Evolutionary conservation across 495 filamentous ascomycete species (phyloP).

Genomic region (Evansstolkia leycettana): DNA sequence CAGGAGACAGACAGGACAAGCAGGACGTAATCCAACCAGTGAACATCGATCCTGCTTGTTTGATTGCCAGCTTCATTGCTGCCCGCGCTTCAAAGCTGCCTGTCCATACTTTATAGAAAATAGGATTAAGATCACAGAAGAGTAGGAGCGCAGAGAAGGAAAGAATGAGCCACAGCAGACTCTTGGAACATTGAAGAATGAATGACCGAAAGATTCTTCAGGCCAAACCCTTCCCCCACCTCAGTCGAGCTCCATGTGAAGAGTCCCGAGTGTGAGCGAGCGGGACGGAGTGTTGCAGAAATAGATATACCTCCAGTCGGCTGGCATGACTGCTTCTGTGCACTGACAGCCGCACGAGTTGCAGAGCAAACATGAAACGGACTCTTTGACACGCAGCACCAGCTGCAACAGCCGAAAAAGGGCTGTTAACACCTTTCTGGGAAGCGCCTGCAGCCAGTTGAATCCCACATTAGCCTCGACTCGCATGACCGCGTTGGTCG

Average conservation of each 20-base stretch:
- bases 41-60: slow-evolving; percentile 30
- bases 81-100: slow-evolving; percentile 19
- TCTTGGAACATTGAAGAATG: no score
- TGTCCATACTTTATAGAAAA: background rate
- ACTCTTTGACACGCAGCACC: no score
- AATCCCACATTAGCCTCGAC: background rate
- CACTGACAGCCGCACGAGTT: background rate
- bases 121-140: background rate
- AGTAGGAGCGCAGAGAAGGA: no score
- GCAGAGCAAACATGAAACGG: background rate
- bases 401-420: background rate
- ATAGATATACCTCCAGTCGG: no score
- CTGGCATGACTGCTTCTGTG: background rate
- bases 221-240: background rate
- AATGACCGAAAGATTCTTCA: no score
- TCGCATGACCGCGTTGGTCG: background rate
- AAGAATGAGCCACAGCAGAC: no score
- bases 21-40: slow-evolving; percentile 33
- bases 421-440: background rate
- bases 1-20: slow-evolving; percentile 21
- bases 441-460: background rate
- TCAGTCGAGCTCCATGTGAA: background rate
- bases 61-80: slow-evolving; percentile 31
- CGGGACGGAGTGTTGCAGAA: background rate
- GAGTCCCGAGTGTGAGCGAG: background rate